Base-by-base conservation (phyloP, 1,139 yeast species). In the Scheffersomyces lignicola region DNA sequence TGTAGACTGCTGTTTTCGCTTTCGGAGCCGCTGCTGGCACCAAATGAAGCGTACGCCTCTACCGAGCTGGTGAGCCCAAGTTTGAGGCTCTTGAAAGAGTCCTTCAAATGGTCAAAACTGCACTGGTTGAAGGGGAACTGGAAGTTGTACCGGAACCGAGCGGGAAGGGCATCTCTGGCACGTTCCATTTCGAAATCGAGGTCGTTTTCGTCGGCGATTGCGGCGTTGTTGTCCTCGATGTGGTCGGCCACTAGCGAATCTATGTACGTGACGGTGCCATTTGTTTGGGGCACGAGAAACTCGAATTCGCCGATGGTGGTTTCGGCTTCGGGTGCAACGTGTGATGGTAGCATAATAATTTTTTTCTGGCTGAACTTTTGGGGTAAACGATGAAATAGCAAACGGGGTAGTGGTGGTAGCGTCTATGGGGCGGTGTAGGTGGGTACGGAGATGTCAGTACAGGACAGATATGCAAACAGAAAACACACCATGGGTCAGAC, bases 91-190 rank as follows among this genome's bases (percentile, higher is more conserved):
- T 34, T 36, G 5, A 34, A 23, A 4, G 50, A 34, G 24, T 47
- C 51, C 22, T 34, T 35, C 12, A 48, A 37, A 21, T 42, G 45
- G 5, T 26, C 28, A 28, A 39, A 34, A 20, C 31, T 31, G 32
- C 50, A 44, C 11, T 32, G 30, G 14, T 33, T 31, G 18, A 48
- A 44, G 2, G 52, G 52, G 24, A 48, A 47, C 20, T 37, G 34
- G 3, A 9, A 23, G 13, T 23, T 23, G 6, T 7, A 23, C 6
- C 9, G 11, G 13, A 7, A 7, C 13, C 6, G 11, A 5, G 26
- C 13, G n/a, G n/a, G n/a, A n/a, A n/a, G n/a, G n/a, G 13, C 14
- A 17, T n/a, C 12, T 20, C 23, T 9, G 13, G 6, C 34, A n/a
- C 13, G 23, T 31, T 5, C 30, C 5, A 5, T 14, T 26, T 27